A percentile compares a stretch with the other conserved stretches of the same genome.
phyloP scores from a whole-genome alignment of 2,329 filamentous ascomycete genomes.

The Pestalotiopsis sp. region DNA sequence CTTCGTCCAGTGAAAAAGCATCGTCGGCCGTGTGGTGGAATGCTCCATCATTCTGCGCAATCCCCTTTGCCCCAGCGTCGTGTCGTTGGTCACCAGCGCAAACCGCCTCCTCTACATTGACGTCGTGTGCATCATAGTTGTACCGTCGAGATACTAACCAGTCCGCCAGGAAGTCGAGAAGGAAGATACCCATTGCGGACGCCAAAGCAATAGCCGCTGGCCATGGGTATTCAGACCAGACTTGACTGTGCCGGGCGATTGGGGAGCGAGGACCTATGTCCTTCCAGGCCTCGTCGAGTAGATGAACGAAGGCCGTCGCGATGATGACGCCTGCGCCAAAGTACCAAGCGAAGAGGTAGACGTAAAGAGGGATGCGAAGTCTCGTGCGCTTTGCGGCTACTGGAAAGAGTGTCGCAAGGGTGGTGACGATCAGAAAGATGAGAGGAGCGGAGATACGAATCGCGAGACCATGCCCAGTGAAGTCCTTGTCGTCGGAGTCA shows the following conservation, averaged over 20 bases:
- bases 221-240: slow-evolving; percentile 69
- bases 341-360: slow-evolving; percentile 88
- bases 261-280: slow-evolving; percentile 55
- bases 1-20: slow-evolving; percentile 43
- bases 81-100: slow-evolving; percentile 48
- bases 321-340: slow-evolving; percentile 94
- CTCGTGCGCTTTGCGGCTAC: slow-evolving; percentile 66
- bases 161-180: slow-evolving; percentile 77
- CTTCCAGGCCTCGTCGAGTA: slow-evolving; percentile 80
- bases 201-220: slow-evolving; percentile 83
- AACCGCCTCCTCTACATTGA: slow-evolving; percentile 43
- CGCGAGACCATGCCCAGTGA: slow-evolving; percentile 51
- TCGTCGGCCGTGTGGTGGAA: slow-evolving; percentile 55
- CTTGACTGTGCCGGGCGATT: slow-evolving; percentile 12
- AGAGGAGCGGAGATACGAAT: slow-evolving; percentile 85
- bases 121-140: background rate
- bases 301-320: slow-evolving; percentile 89
- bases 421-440: slow-evolving; percentile 76
- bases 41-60: slow-evolving; percentile 1
- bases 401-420: slow-evolving; percentile 73
- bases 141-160: slow-evolving; percentile 3
- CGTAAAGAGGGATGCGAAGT: slow-evolving; percentile 67
- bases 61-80: background rate
- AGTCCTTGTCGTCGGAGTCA: slow-evolving; percentile 59
- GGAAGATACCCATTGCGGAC: slow-evolving; percentile 86